Evolutionary conservation across 164 flowering plant genomes (phyloP).

Genomic region (Taxillus chinensis): DNA sequence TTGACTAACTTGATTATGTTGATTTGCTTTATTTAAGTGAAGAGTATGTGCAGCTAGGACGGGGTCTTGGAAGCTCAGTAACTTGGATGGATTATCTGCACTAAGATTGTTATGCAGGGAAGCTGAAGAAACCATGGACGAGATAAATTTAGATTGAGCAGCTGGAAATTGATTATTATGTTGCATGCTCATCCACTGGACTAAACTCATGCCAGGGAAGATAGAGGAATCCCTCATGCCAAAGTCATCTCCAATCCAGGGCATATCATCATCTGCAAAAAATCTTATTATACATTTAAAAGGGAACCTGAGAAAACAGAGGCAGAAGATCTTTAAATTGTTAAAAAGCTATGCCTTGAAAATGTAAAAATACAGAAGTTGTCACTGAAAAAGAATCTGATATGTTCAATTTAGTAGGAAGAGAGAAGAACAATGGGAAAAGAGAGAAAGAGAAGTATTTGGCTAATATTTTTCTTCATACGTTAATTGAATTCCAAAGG

Average conservation of each 20-base stretch:
- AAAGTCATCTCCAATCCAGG: conserved; percentile 87
- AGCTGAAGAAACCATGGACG: conserved; percentile 43
- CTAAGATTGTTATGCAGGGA: conserved; percentile 36
- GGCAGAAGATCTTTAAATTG: too few species aligned
- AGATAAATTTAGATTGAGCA: conserved; percentile 54
- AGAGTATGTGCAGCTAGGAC: conserved; percentile 32
- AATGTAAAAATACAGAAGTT: too few species aligned
- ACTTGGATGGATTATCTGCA: conserved; percentile 64
- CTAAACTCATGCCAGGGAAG: conserved; percentile 78
- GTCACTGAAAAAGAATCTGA: too few species aligned
- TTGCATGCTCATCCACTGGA: conserved; percentile 98
- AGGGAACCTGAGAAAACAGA: too few species aligned
- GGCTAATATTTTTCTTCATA: too few species aligned
- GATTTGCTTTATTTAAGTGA: conserved; percentile 48
- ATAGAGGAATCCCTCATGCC: conserved; percentile 65
- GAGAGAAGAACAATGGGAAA: too few species aligned
- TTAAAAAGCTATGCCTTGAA: too few species aligned
- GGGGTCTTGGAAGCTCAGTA: conserved; percentile 70
- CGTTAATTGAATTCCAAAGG: too few species aligned
- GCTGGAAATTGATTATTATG: conserved; percentile 62
- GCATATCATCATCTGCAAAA: conserved; percentile 80
- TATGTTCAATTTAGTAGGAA: too few species aligned
- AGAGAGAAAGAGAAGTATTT: too few species aligned
- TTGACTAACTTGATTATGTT: conserved; percentile 37
- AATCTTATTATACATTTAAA: too few species aligned